Percentiles rank a stretch among this genome's conserved stretches.
Conservation (phyloP, 371 early-diverging fungal genomes). For the Lichtheimia ramosa region DNA sequence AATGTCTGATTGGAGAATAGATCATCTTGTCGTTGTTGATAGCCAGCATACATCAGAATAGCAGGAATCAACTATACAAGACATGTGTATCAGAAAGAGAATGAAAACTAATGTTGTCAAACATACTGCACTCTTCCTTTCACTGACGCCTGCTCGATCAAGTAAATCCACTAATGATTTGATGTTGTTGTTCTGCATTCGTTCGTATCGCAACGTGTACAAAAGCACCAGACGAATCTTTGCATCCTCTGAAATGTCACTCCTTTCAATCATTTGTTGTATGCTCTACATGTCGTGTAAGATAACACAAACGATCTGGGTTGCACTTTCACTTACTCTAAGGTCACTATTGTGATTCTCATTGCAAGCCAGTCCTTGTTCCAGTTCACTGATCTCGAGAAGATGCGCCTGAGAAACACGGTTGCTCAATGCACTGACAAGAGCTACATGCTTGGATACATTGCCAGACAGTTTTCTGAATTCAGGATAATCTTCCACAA, state of each 20-base stretch:
- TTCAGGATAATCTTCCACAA: slow-evolving; percentile 97
- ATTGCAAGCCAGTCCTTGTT: slow-evolving; percentile 90
- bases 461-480: slow-evolving; percentile 93
- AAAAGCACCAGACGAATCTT: slow-evolving; percentile 82
- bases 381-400: slow-evolving; percentile 88
- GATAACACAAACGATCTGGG: background rate
- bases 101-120: background rate
- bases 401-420: slow-evolving; percentile 73
- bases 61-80: slow-evolving; percentile 61
- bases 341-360: slow-evolving; percentile 84
- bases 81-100: background rate
- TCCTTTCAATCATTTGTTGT: slow-evolving; percentile 65
- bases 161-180: slow-evolving; percentile 68
- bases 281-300: slow-evolving; percentile 38
- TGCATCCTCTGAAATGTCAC: slow-evolving; percentile 68
- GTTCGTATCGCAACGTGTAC: slow-evolving; percentile 91
- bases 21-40: slow-evolving; percentile 85
- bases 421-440: slow-evolving; percentile 90
- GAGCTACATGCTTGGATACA: slow-evolving; percentile 95
- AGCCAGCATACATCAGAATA: slow-evolving; percentile 78
- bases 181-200: slow-evolving; percentile 68
- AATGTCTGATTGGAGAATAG: slow-evolving; percentile 84
- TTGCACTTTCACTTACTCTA: slow-evolving; percentile 44
- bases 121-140: slow-evolving; percentile 70
- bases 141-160: slow-evolving; percentile 66